These are phyloP conservation scores for Aspergillus fischeri DNA, from an alignment of 2,329 filamentous ascomycete genomes.

Conservation along the genomic window DNA sequence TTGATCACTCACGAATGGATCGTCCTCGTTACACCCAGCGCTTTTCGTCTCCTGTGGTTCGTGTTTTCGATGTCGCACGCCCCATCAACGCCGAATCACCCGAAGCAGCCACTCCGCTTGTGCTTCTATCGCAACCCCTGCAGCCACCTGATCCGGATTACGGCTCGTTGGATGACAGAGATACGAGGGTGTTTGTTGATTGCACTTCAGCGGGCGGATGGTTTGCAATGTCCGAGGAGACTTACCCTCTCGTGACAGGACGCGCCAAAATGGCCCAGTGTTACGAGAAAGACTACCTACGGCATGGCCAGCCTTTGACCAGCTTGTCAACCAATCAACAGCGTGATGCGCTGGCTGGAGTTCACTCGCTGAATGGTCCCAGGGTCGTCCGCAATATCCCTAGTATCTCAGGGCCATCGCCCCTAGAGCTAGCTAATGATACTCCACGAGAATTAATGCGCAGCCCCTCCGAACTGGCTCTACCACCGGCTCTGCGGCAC, in stretches of 20 bases:
- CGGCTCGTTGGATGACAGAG: constrained; percentile 47
- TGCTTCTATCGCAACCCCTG: constrained; percentile 80
- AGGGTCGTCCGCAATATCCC: constrained; percentile 39
- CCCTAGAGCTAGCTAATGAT: constrained; percentile 33
- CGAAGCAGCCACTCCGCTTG: constrained; percentile 63
- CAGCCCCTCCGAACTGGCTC: constrained; percentile 33
- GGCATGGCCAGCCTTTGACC: constrained; percentile 34
- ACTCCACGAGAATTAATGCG: constrained; percentile 35
- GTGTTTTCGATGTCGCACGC: constrained; percentile 83
- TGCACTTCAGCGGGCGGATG: constrained; percentile 81
- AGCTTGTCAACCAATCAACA: constrained; percentile 46
- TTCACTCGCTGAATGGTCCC: constrained; percentile 58
- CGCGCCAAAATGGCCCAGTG: constrained; percentile 57
- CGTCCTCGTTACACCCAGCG: constrained; percentile 63
- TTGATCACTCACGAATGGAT: constrained; percentile 60
- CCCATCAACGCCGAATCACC: constrained; percentile 62
- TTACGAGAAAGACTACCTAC: constrained; percentile 50
- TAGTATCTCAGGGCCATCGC: constrained; percentile 41
- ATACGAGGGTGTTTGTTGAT: constrained; percentile 75
- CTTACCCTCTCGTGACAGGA: constrained; percentile 80
- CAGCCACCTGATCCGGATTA: constrained; percentile 52
- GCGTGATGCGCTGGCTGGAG: constrained; percentile 64
- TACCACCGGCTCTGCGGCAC: constrained; percentile 37
- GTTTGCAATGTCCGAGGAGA: constrained; percentile 86
- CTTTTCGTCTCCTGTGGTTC: constrained; percentile 72